Conservation (phyloP, 1,139 yeast genomes). For the Komagataea norvegica region DNA sequence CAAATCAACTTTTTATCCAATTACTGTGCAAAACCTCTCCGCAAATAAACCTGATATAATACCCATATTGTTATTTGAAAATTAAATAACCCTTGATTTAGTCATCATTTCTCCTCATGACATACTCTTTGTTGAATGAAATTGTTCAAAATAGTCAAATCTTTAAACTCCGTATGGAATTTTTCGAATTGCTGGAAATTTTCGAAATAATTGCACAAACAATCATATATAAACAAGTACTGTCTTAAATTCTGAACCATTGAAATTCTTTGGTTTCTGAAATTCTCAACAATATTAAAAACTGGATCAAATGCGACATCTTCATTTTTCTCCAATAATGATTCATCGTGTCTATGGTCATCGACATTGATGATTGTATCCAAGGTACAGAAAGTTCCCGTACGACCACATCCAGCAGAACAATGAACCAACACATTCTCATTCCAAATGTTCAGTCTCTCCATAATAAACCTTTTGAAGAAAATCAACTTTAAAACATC, state of each 20-base stretch:
- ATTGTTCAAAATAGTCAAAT: slow-evolving; percentile 10
- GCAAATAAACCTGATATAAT: too few relatives aligned
- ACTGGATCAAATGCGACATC: slow-evolving; percentile 42
- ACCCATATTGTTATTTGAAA: too few relatives aligned
- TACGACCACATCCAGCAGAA: slow-evolving; percentile 89
- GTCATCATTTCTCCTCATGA: too few relatives aligned
- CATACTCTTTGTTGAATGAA: slow-evolving; percentile 7
- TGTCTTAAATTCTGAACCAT: slow-evolving; percentile 85
- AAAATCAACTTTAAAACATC: slow-evolving; percentile 31
- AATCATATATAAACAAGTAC: slow-evolving; percentile 68
- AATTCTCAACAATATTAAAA: slow-evolving; percentile 39
- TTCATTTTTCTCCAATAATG: neutral
- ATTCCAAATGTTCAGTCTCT: slow-evolving; percentile 10
- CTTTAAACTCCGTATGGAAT: slow-evolving; percentile 7
- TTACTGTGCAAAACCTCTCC: too few relatives aligned
- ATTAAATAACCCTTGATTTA: too few relatives aligned
- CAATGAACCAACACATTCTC: slow-evolving; percentile 62
- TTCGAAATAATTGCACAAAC: slow-evolving; percentile 31
- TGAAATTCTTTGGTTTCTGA: slow-evolving; percentile 70
- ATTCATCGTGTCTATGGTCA: slow-evolving; percentile 12
- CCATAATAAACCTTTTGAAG: slow-evolving; percentile 26
- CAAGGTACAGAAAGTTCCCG: slow-evolving; percentile 78
- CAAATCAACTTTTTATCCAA: too few relatives aligned
- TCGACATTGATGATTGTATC: slow-evolving; percentile 42
- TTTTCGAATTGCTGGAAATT: slow-evolving; percentile 7